Conservation (phyloP, 345 rosid genomes). For the Citrus sp. region DNA sequence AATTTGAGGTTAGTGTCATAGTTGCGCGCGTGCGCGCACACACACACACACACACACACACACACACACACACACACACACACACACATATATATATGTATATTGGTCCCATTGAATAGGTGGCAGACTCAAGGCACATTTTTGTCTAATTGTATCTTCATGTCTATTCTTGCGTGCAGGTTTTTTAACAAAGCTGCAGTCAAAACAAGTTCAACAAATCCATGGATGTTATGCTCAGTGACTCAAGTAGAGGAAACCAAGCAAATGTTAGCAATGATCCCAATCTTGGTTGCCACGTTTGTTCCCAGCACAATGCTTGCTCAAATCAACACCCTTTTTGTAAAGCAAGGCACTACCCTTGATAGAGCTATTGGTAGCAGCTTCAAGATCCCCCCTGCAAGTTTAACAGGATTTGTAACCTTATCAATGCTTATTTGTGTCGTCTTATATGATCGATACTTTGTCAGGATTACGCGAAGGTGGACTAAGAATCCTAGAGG, state of each 20-base stretch:
- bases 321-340: conserved; percentile 69
- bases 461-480: conserved; percentile 36
- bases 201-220: conserved; percentile 42
- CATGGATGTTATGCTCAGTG: conserved; percentile 68
- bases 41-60: too few species aligned
- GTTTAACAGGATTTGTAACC: conserved; percentile 59
- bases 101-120: background rate
- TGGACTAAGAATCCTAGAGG: conserved; percentile 76
- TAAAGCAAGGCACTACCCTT: conserved; percentile 93
- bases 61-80: too few species aligned
- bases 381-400: conserved; percentile 70
- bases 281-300: conserved; percentile 60
- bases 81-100: too few species aligned
- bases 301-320: conserved; percentile 84
- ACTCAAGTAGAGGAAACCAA: conserved; percentile 97
- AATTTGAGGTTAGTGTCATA: conserved; percentile 41
- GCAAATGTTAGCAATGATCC: conserved; percentile 87
- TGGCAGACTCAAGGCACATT: background rate
- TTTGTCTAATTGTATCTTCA: background rate
- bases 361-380: conserved; percentile 46
- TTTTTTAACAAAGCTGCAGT: conserved; percentile 70
- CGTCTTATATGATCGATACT: conserved; percentile 56
- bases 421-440: conserved; percentile 58
- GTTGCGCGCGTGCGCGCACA: too few species aligned
- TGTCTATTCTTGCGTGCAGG: conserved; percentile 29